Conservation (phyloP, 352 stramenopile species). For the Elongisporangium undulatum region DNA sequence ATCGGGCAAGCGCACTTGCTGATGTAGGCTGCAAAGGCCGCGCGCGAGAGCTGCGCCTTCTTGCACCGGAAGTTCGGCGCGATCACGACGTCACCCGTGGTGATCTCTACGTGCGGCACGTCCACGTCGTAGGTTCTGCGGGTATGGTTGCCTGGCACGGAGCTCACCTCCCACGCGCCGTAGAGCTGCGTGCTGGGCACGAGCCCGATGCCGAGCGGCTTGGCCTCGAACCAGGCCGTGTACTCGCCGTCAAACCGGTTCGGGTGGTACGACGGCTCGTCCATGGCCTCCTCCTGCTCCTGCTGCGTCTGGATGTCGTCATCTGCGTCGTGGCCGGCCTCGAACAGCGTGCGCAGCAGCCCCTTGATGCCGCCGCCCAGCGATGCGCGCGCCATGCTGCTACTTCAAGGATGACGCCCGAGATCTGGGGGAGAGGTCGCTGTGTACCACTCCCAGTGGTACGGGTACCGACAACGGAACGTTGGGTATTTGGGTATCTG, state of each 20-base stretch:
- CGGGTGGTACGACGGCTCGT: conserved; percentile 30
- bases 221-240: conserved; percentile 56
- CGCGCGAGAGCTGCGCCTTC: conserved; percentile 42
- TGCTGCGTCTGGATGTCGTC: not conserved
- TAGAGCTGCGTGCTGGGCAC: conserved; percentile 80
- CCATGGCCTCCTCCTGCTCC: not conserved
- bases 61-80: conserved; percentile 53
- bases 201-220: conserved; percentile 69
- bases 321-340: not conserved
- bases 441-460: not conserved
- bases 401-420: not conserved
- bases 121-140: conserved; percentile 5
- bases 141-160: conserved; percentile 14
- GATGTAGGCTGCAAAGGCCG: conserved; percentile 38
- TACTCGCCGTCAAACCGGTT: conserved; percentile 61
- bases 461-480: not conserved
- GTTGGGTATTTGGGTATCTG: not conserved
- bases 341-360: not conserved
- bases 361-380: not conserved
- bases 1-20: conserved; percentile 42
- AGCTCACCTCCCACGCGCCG: conserved; percentile 72
- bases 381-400: not conserved
- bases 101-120: conserved; percentile 19
- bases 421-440: not conserved
- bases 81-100: conserved; percentile 55